phyloP scores from a whole-genome alignment of 139 green algal genomes.

The Chlorella vulgaris region DNA sequence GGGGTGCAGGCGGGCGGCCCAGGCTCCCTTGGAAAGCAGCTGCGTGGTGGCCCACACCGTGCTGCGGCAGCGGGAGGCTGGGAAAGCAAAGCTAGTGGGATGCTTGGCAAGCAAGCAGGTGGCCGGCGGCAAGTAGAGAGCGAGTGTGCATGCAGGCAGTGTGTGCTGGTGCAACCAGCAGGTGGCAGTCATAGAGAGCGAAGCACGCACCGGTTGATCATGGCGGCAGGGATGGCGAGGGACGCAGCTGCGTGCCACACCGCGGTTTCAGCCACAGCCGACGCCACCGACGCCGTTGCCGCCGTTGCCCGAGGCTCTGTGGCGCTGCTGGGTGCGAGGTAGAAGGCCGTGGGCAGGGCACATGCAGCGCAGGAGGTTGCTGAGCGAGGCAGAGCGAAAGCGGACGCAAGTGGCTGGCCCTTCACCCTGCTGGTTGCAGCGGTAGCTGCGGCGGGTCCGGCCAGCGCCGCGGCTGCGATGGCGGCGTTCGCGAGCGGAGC shows the following conservation, averaged over 20 bases:
- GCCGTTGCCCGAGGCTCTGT: neutral
- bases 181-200: neutral
- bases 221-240: constrained; percentile 11
- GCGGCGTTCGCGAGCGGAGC: no score
- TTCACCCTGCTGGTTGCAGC: no score
- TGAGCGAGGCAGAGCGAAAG: no score
- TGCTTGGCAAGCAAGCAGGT: neutral
- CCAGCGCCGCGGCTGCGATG: neutral
- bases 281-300: constrained; percentile 22
- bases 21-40: neutral
- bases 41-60: constrained; percentile 24
- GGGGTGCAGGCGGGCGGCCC: neutral
- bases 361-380: no score
- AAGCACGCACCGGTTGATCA: constrained; percentile 25
- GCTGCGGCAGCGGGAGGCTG: neutral
- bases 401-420: no score
- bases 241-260: constrained; percentile 30
- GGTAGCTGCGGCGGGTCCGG: neutral
- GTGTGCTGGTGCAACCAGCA: neutral
- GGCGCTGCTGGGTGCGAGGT: neutral
- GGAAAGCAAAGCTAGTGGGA: neutral
- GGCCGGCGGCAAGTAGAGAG: neutral
- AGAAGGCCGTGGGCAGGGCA: neutral
- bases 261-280: constrained; percentile 11
- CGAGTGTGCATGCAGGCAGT: neutral